Evolutionary conservation across 495 filamentous ascomycete genomes (phyloP), one percentile per base, ranked within the genome.

Genomic region (Hypoxylon crocopeplum): DNA sequence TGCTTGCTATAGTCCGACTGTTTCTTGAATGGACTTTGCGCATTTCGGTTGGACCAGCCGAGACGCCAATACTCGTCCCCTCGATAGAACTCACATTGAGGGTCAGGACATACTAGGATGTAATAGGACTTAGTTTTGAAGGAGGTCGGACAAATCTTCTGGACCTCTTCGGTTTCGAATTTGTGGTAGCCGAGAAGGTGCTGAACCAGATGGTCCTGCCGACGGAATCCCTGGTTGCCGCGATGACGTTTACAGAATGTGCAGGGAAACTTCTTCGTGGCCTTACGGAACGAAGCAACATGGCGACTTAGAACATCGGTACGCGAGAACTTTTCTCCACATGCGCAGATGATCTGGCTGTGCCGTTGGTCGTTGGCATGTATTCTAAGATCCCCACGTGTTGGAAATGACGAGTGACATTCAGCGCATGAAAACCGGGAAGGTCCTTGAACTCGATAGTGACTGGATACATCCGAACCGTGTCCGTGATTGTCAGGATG

Each of bases 161-260:
- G 15, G 6, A 70, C 64, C 36, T 65, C 47, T 3, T 49, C 54
- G 0, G 17, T 5, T 2, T 67, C 50, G 21, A 64, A 62, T 36
- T 72, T 63, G 48, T 78, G 75, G 34, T 73, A 78, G 3, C 64
- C 64, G 0, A 42, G 42, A 29, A 78, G 53, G 55, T 77, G 75
- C 25, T 76, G 71, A 10, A 55, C 44, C 4, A 75, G 59, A 45
- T 78, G 70, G 54, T 78, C 72, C 16, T 51, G 65, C 16, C 74
- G 70, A 16, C 59, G 66, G 47, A 78, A 77, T 12, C 63, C 69
- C 12, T 75, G 49, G n/a, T 48, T 64, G 20, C 69, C 74, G 25
- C 67, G 67, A 52, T 74, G 55, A 37, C 46, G 69, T 33, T 57
- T 71, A 49, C 74, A 77, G 24, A 65, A 58, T 0, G 34, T 38